Evolutionary conservation across 2,329 filamentous ascomycete genomes (phyloP).

Genomic region (Penicillium sp.): DNA sequence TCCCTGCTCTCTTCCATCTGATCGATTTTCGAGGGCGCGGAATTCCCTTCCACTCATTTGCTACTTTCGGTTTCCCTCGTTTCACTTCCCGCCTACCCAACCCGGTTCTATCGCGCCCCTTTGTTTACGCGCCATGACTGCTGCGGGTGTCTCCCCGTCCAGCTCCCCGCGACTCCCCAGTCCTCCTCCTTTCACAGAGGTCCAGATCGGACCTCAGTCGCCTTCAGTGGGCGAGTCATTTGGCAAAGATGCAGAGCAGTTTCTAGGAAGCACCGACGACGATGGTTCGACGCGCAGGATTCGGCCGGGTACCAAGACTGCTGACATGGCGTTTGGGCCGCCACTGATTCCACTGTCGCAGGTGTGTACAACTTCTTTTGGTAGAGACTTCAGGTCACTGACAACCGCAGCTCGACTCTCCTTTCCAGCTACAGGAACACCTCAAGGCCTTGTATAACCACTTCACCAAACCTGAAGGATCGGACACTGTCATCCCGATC

Average conservation of each 20-base stretch:
- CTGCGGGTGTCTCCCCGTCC: slow-evolving; percentile 52
- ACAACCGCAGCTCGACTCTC: slow-evolving; percentile 75
- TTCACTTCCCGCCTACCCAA: slow-evolving; percentile 11
- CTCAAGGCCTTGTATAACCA: slow-evolving; percentile 87
- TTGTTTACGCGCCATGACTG: slow-evolving; percentile 39
- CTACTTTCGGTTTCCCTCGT: slow-evolving; percentile 11
- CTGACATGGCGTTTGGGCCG: slow-evolving; percentile 88
- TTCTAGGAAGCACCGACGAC: slow-evolving; percentile 60
- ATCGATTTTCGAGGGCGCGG: slow-evolving; percentile 13
- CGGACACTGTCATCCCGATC: slow-evolving; percentile 66
- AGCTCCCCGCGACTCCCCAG: slow-evolving; percentile 91
- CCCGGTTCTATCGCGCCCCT: neutral
- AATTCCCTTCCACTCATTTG: slow-evolving; percentile 20
- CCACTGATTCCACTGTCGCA: slow-evolving; percentile 82
- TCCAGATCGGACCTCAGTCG: slow-evolving; percentile 80
- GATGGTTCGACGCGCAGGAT: slow-evolving; percentile 79
- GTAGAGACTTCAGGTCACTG: slow-evolving; percentile 4
- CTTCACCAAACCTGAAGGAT: slow-evolving; percentile 63
- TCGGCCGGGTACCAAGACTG: slow-evolving; percentile 85
- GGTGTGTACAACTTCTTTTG: slow-evolving; percentile 52
- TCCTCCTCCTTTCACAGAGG: slow-evolving; percentile 90
- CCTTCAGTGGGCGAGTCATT: slow-evolving; percentile 63
- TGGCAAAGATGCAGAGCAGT: slow-evolving; percentile 56
- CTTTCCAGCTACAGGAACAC: slow-evolving; percentile 96
- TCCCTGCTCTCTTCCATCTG: slow-evolving; percentile 14